phyloP scores from a whole-genome alignment of 164 flowering plant species.

The Protea cynaroides region DNA sequence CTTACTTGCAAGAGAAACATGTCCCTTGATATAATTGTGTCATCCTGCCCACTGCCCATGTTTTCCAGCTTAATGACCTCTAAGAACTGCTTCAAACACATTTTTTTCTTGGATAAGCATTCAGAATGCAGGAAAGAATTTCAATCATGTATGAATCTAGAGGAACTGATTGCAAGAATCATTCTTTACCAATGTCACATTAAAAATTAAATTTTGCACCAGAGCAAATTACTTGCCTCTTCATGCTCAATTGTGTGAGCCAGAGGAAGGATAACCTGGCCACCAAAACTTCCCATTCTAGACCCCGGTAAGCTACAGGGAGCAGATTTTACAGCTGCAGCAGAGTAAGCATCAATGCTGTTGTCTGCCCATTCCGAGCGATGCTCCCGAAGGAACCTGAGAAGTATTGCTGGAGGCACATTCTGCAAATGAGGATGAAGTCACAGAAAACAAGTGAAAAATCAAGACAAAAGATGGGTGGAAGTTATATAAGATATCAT shows the following conservation, averaged over 20 bases:
- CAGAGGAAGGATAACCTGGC: slow-evolving; percentile 64
- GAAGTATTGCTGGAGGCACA: slow-evolving; percentile 76
- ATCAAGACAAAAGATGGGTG: no score
- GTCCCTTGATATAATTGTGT: slow-evolving; percentile 65
- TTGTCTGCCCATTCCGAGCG: slow-evolving; percentile 83
- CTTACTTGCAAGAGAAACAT: slow-evolving; percentile 83
- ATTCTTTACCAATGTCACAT: slow-evolving; percentile 9
- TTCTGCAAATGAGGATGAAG: slow-evolving; percentile 29
- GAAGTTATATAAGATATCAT: no score
- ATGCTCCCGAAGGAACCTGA: slow-evolving; percentile 69
- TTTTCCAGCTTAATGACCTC: slow-evolving; percentile 91
- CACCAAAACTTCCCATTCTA: slow-evolving; percentile 48
- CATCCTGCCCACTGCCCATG: slow-evolving; percentile 60
- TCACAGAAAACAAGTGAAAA: not conserved
- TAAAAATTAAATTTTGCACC: not conserved
- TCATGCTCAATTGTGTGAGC: slow-evolving; percentile 92
- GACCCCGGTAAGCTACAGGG: slow-evolving; percentile 59
- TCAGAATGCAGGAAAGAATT: no score
- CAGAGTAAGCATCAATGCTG: slow-evolving; percentile 62
- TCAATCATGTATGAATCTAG: no score
- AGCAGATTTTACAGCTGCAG: slow-evolving; percentile 57
- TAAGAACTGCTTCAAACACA: slow-evolving; percentile 44
- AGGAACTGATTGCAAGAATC: not conserved
- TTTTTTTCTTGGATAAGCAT: no score
- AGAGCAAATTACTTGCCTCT: slow-evolving; percentile 49